Evolutionary conservation across 75 land plant genomes (phyloP).

Genomic region (Adiantum capillusveneris): DNA sequence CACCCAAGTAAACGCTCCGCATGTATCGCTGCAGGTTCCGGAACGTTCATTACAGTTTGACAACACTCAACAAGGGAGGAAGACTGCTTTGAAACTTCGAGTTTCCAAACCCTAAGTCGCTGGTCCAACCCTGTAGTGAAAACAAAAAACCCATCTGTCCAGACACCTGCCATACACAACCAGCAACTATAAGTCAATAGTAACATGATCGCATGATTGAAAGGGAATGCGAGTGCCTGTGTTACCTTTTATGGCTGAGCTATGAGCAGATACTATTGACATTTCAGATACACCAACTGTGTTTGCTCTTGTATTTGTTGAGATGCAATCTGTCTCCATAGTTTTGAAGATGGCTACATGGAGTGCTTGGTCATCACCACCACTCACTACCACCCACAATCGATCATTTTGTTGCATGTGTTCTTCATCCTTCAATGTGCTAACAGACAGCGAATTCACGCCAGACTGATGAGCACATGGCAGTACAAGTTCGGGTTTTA

Average conservation of each 20-base stretch:
- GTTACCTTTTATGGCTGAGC: slow-evolving; percentile 93
- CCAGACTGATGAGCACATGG: slow-evolving; percentile 79
- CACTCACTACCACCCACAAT: slow-evolving; percentile 55
- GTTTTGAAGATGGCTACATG: slow-evolving; percentile 32
- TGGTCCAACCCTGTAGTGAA: slow-evolving; percentile 95
- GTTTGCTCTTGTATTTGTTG: not conserved
- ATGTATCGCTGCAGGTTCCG: slow-evolving; percentile 84
- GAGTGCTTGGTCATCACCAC: slow-evolving; percentile 97
- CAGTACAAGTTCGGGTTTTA: slow-evolving; percentile 41
- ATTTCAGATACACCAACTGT: slow-evolving; percentile 22
- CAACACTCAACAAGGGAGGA: slow-evolving; percentile 40
- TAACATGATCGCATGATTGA: no score
- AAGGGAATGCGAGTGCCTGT: not conserved
- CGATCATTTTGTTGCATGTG: not conserved
- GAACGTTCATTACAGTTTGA: slow-evolving; percentile 64
- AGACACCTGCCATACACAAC: slow-evolving; percentile 49
- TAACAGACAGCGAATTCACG: slow-evolving; percentile 75
- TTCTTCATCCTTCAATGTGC: slow-evolving; percentile 16
- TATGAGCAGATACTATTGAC: slow-evolving; percentile 64
- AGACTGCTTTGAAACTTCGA: slow-evolving; percentile 8
- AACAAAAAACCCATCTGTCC: slow-evolving; percentile 90
- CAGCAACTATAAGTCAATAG: not conserved
- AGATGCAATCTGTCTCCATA: no score
- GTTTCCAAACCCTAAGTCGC: slow-evolving; percentile 66
- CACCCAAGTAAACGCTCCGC: slow-evolving; percentile 12